A percentile compares a stretch with the other conserved stretches of the same genome.
Evolutionary conservation across 768 basidiomycete species (phyloP).

Genomic region (Amanita brunnescens): DNA sequence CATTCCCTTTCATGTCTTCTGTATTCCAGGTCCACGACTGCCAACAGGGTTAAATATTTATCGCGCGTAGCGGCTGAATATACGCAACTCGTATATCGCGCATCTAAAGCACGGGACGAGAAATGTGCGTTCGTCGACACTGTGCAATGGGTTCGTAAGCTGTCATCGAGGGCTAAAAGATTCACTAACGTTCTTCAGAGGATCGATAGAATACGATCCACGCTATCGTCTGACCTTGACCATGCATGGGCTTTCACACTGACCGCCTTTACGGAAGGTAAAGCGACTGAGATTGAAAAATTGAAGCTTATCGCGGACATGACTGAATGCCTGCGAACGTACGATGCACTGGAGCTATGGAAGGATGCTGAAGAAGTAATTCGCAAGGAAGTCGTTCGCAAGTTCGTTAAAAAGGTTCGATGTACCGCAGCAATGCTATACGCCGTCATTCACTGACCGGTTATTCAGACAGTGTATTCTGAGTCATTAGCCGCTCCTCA

Average conservation of each 20-base stretch:
- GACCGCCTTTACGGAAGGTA: constrained; percentile 37
- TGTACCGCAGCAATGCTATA: neutral
- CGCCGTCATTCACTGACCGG: constrained; percentile 4
- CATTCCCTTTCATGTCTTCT: constrained; percentile 2
- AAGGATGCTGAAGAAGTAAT: constrained; percentile 85
- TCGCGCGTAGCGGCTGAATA: constrained; percentile 85
- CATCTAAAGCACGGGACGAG: constrained; percentile 70
- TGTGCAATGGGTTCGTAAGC: constrained; percentile 69
- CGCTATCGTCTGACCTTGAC: constrained; percentile 81
- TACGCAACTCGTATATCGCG: constrained; percentile 85
- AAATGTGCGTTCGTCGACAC: constrained; percentile 75
- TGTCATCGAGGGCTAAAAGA: constrained; percentile 6
- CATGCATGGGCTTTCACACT: constrained; percentile 66
- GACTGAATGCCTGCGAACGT: constrained; percentile 71
- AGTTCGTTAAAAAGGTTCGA: constrained; percentile 69
- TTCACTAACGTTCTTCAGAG: constrained; percentile 34
- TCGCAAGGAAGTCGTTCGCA: constrained; percentile 57
- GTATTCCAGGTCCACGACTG: constrained; percentile 36
- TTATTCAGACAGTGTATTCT: constrained; percentile 59
- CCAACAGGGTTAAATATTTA: constrained; percentile 70
- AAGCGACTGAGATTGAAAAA: constrained; percentile 54
- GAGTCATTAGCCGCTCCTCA: constrained; percentile 60
- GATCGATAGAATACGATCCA: constrained; percentile 75
- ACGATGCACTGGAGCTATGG: constrained; percentile 76
- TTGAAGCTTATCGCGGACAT: constrained; percentile 56